These are phyloP conservation scores for Leptodontidium sp. DNA, from an alignment of 2,329 filamentous ascomycete genomes.

Conservation along the genomic window DNA sequence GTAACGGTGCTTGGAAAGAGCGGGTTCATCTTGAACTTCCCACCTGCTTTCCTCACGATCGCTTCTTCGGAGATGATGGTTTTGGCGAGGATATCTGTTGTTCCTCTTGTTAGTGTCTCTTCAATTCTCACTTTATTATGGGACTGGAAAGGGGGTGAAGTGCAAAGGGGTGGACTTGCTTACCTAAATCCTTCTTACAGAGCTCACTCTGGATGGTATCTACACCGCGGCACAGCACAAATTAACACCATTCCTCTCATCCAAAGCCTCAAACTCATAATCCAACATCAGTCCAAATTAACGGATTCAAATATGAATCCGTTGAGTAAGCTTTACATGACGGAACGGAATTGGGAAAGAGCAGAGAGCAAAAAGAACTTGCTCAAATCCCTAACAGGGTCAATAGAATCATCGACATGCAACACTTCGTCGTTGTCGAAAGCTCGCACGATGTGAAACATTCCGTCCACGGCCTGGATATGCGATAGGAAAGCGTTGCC, in stretches of 20 bases:
- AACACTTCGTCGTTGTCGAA: constrained; percentile 56
- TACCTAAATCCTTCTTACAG: constrained; percentile 52
- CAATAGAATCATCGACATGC: constrained; percentile 56
- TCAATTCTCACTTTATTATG: too few species aligned
- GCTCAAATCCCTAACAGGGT: constrained; percentile 54
- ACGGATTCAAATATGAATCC: too few species aligned
- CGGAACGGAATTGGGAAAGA: neutral
- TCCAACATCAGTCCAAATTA: too few species aligned
- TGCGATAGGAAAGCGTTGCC: constrained; percentile 56
- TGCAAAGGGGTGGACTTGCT: constrained; percentile 10
- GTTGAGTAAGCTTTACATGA: too few species aligned
- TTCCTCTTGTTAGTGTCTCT: neutral
- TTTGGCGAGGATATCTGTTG: constrained; percentile 51
- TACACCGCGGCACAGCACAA: constrained; percentile 34
- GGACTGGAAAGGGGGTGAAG: too few species aligned
- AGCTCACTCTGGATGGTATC: constrained; percentile 52
- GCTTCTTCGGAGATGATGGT: constrained; percentile 51
- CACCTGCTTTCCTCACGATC: constrained; percentile 53
- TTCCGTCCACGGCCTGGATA: constrained; percentile 56
- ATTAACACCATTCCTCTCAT: constrained; percentile 18
- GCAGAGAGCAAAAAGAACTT: constrained; percentile 35
- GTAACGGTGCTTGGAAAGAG: constrained; percentile 54
- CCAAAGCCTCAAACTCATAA: too few species aligned
- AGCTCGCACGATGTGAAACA: constrained; percentile 56
- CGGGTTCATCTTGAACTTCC: constrained; percentile 56